These are phyloP conservation scores for Excoecaria agallocha DNA, from an alignment of 345 rosid genomes.

Conservation along the genomic window DNA sequence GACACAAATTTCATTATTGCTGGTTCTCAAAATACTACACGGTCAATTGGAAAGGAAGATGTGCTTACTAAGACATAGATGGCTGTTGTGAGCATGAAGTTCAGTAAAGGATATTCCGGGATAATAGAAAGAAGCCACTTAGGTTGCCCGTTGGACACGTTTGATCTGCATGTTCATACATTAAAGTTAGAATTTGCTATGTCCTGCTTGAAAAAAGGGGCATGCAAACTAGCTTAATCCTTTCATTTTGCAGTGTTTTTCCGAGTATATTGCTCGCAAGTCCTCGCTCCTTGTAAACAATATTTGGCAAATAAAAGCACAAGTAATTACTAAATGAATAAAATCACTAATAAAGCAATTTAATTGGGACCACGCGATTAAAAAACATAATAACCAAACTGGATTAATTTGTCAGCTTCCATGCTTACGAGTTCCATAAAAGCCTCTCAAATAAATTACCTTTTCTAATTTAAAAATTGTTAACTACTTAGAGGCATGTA, in stretches of 20 bases:
- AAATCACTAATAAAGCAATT: background rate
- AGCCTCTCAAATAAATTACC: background rate
- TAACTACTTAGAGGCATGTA: background rate
- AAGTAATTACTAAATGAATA: background rate
- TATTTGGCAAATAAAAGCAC: background rate
- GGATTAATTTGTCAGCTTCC: background rate
- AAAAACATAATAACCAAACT: background rate
- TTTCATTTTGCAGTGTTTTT: background rate
- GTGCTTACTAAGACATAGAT: constrained; percentile 72
- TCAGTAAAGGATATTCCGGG: constrained; percentile 86
- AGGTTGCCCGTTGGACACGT: constrained; percentile 88
- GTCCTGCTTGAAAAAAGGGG: background rate
- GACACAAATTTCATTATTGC: background rate
- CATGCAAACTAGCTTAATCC: no score
- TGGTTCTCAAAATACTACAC: background rate
- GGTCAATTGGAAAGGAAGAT: background rate
- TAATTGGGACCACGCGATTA: background rate
- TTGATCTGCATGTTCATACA: constrained; percentile 52
- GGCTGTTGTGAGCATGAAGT: constrained; percentile 93
- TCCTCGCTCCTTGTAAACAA: background rate
- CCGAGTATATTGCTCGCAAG: background rate
- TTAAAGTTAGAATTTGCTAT: constrained; percentile 6
- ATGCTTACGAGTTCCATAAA: background rate
- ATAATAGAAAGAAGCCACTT: constrained; percentile 93
- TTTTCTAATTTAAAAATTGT: background rate